These are phyloP conservation scores for Ophiocordyceps robertsii DNA, from an alignment of 2,329 filamentous ascomycete genomes.

Conservation along the genomic window DNA sequence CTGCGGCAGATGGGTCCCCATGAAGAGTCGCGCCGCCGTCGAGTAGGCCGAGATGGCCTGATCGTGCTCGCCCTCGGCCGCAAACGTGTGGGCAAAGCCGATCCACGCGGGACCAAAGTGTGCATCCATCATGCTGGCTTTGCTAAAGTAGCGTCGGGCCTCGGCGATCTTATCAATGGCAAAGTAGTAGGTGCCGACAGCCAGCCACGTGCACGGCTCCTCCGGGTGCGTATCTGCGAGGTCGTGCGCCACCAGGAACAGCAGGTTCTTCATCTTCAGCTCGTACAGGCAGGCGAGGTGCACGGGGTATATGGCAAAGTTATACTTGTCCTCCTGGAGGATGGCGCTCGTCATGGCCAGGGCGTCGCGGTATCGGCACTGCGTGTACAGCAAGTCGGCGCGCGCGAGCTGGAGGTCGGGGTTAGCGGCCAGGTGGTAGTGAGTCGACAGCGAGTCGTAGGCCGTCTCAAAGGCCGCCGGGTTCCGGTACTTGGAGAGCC, in stretches of 20 bases:
- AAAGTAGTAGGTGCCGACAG: slow-evolving; percentile 91
- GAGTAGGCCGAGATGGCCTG: slow-evolving; percentile 97
- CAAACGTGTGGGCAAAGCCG: slow-evolving; percentile 96
- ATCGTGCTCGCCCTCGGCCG: slow-evolving; percentile 93
- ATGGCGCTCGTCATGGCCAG: slow-evolving; percentile 73
- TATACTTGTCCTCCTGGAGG: slow-evolving; percentile 72
- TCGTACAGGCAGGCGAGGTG: slow-evolving; percentile 88
- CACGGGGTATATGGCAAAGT: slow-evolving; percentile 77
- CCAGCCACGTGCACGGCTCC: slow-evolving; percentile 85
- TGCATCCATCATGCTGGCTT: slow-evolving; percentile 92
- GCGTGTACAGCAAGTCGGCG: slow-evolving; percentile 84
- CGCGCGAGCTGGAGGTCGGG: slow-evolving; percentile 82
- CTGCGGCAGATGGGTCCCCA: slow-evolving; percentile 90
- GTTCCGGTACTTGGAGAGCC: slow-evolving; percentile 88
- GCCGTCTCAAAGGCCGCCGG: slow-evolving; percentile 71
- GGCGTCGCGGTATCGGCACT: slow-evolving; percentile 85
- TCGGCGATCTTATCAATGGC: slow-evolving; percentile 81
- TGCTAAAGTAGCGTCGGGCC: slow-evolving; percentile 90
- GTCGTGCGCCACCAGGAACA: slow-evolving; percentile 87
- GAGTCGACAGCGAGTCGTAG: slow-evolving; percentile 81
- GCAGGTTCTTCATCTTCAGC: slow-evolving; percentile 69
- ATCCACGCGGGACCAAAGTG: slow-evolving; percentile 98
- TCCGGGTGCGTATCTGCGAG: slow-evolving; percentile 84
- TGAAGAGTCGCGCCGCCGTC: slow-evolving; percentile 86
- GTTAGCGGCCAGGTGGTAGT: slow-evolving; percentile 79